These are phyloP conservation scores for Suillus luteus DNA, from an alignment of 768 basidiomycete genomes.

Conservation along the genomic window DNA sequence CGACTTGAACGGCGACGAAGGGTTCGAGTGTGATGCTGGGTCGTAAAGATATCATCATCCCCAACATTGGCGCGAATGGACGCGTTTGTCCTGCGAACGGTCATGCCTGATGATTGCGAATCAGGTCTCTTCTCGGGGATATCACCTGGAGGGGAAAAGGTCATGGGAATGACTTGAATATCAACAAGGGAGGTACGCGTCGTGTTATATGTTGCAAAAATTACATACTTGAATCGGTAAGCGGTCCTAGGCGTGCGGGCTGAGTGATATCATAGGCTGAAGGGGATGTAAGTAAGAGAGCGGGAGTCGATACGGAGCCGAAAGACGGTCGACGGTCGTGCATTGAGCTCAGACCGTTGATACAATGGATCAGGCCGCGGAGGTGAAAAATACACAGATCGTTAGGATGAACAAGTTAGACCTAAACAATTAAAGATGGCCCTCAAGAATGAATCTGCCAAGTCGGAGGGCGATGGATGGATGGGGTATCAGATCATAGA, in stretches of 20 bases:
- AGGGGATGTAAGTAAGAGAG: constrained; percentile 17
- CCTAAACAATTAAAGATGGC: neutral
- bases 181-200: constrained; percentile 39
- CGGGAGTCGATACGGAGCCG: constrained; percentile 21
- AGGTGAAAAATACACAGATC: constrained; percentile 1
- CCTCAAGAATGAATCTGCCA: constrained; percentile 13
- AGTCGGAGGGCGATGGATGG: constrained; percentile 25
- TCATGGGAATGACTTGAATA: constrained; percentile 5
- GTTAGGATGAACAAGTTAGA: constrained; percentile 3
- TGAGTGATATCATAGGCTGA: constrained; percentile 25
- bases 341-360: constrained; percentile 1
- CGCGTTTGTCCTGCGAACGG: constrained; percentile 28
- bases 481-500: constrained; percentile 33
- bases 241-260: neutral
- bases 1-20: constrained; percentile 41
- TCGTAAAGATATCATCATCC: constrained; percentile 17
- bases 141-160: constrained; percentile 23
- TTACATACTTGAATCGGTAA: constrained; percentile 24
- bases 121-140: constrained; percentile 15
- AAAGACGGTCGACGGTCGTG: constrained; percentile 12
- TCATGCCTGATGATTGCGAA: constrained; percentile 36
- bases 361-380: neutral
- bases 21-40: constrained; percentile 4
- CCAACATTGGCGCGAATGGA: constrained; percentile 18
- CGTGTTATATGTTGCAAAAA: constrained; percentile 22